Evolutionary conservation across 352 stramenopile genomes (phyloP).

Genomic region (Phytophthora melonis): DNA sequence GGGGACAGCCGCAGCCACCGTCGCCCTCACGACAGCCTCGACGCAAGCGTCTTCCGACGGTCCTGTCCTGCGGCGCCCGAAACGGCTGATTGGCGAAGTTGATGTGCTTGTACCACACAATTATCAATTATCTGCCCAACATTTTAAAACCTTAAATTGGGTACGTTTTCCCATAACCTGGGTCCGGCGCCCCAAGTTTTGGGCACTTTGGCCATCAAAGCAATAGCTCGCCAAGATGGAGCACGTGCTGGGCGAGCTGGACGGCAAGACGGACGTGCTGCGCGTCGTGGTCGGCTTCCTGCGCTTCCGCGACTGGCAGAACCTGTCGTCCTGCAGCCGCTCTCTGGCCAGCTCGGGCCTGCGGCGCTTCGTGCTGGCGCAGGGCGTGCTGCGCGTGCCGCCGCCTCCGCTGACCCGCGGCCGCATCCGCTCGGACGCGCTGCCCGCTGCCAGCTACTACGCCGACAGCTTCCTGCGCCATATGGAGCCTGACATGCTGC

Average conservation of each 20-base stretch:
- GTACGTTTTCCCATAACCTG: too few species aligned
- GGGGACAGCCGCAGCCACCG: neutral
- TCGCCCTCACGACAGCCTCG: neutral
- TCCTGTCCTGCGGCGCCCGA: neutral
- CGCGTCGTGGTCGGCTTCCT: slow-evolving; percentile 53
- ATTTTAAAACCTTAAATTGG: too few species aligned
- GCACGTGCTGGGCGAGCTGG: slow-evolving; percentile 45
- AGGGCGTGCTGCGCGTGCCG: slow-evolving; percentile 50
- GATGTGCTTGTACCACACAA: too few species aligned
- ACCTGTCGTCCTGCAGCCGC: slow-evolving; percentile 47
- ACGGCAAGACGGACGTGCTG: slow-evolving; percentile 56
- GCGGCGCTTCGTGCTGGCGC: slow-evolving; percentile 52
- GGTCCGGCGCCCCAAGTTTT: too few species aligned
- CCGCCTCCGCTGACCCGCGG: slow-evolving; percentile 30
- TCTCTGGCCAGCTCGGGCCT: slow-evolving; percentile 45
- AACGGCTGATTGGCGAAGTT: too few species aligned
- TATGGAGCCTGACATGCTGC: slow-evolving; percentile 41
- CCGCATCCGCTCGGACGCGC: slow-evolving; percentile 10
- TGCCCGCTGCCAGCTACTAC: slow-evolving; percentile 44
- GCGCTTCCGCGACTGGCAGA: slow-evolving; percentile 46
- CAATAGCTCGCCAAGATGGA: slow-evolving; percentile 20
- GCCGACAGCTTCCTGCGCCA: slow-evolving; percentile 42
- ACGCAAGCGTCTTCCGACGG: neutral
- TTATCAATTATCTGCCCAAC: too few species aligned
- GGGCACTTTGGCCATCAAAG: neutral